Conservation (phyloP, 768 basidiomycete genomes). For the Amanita phalloides region DNA sequence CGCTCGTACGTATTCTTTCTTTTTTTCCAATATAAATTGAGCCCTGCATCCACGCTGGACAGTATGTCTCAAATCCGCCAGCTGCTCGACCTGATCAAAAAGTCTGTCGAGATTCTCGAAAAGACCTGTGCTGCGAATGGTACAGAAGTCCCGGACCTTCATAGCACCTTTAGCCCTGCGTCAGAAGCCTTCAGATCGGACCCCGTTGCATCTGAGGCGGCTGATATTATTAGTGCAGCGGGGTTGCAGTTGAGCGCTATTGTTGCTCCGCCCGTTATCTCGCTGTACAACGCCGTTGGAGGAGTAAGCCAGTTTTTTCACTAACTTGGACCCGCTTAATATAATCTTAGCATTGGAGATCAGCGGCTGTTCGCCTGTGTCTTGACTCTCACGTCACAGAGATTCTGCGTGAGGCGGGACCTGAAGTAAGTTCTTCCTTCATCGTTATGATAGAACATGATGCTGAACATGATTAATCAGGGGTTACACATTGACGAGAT, state of each 20-base stretch:
- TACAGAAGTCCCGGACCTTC: slow-evolving; percentile 11
- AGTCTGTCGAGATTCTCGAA: slow-evolving; percentile 1
- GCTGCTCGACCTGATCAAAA: background rate
- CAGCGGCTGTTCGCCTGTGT: slow-evolving; percentile 15
- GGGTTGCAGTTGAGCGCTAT: slow-evolving; percentile 15
- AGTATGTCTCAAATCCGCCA: background rate
- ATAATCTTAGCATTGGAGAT: slow-evolving; percentile 11
- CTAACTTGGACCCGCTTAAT: background rate
- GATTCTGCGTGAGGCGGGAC: slow-evolving; percentile 21
- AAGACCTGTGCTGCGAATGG: slow-evolving; percentile 9
- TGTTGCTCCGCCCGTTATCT: slow-evolving; percentile 10
- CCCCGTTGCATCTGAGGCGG: slow-evolving; percentile 11
- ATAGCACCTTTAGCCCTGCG: slow-evolving; percentile 12
- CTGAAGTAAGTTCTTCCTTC: slow-evolving; percentile 11
- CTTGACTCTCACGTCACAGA: slow-evolving; percentile 17
- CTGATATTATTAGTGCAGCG: slow-evolving; percentile 13
- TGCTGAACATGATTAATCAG: slow-evolving; percentile 8
- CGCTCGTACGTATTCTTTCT: too few relatives aligned
- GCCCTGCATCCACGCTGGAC: too few relatives aligned
- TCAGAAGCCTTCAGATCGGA: slow-evolving; percentile 13
- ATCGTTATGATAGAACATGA: background rate
- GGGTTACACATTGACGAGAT: slow-evolving; percentile 28
- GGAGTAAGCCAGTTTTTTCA: slow-evolving; percentile 3
- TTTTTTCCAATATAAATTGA: too few relatives aligned
- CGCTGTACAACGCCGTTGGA: slow-evolving; percentile 6